Evolutionary conservation across 257 asterid species (phyloP), one percentile per base, ranked within the genome.

Genomic region (Striga asiatica): DNA sequence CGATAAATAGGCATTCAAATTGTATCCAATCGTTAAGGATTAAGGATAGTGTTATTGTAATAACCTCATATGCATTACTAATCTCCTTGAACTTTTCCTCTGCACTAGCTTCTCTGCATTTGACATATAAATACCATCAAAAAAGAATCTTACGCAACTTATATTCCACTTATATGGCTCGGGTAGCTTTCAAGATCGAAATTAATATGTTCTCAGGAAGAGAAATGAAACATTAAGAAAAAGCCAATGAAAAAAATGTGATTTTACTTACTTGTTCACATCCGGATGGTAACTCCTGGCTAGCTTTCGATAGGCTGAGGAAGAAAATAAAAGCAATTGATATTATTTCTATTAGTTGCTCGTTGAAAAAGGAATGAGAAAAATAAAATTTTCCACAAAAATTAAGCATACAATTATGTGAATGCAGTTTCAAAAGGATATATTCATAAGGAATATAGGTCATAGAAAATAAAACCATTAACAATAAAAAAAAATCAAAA

Each of bases 201-300:
- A 45, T 4, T 45, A n/a, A 52, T 52, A 11, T 47, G 29, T 24
- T 9, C 22, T 7, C 24, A 8, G 54, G 6, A 32, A 58, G 50
- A 46, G 17, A 21, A 28, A 46, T 46, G 50, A 46, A 46, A 46
- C 29, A 19, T n/a, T 1, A 48, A 24, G 32, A 11, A 48, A 48
- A 22, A 16, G 7, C 37, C 8, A 12, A 66, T 59, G 20, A 12
- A 51, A 14, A 54, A 2, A 28, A 71, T 54, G 54, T 55, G 62
- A 39, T 46, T 18, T 51, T 1, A 14, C 94, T 81, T 64, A 82
- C 99, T 81, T 92, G 88, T 84, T 88, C 65, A 92, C 99, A 58
- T 92, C 99, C 8, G 97, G 99, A 78, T 92, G 99, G 75, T 73
- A 77, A 65, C 66, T 88, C 76, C 99, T 74, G 12, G 99, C 99